These are phyloP conservation scores for Boletus speciosus DNA, from an alignment of 768 basidiomycete species.

Conservation along the genomic window DNA sequence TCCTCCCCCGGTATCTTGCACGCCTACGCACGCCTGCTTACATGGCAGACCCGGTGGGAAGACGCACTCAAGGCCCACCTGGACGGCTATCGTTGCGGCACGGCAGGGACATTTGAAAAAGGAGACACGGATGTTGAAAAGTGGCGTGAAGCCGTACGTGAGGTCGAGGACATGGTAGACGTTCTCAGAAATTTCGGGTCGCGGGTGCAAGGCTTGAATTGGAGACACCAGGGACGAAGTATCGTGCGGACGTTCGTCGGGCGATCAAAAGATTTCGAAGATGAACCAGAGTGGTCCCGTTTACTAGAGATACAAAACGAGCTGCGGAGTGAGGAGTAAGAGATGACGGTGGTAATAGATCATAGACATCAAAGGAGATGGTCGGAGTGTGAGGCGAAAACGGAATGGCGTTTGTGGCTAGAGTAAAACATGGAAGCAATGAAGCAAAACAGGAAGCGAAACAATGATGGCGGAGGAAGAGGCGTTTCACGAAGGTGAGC, in stretches of 20 bases:
- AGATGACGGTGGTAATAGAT: conserved; percentile 18
- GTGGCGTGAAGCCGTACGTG: conserved; percentile 74
- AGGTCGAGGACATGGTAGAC: conserved; percentile 83
- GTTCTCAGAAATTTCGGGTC: conserved; percentile 82
- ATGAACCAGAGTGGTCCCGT: conserved; percentile 78
- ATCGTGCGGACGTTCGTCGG: conserved; percentile 88
- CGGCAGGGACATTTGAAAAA: conserved; percentile 55
- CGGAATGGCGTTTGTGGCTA: conserved; percentile 1
- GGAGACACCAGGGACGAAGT: conserved; percentile 85
- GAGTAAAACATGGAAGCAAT: conserved; percentile 14
- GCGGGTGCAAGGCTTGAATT: conserved; percentile 55
- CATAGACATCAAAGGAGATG: not conserved
- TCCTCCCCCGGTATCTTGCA: conserved; percentile 78
- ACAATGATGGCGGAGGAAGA: not conserved
- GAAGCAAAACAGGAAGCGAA: not conserved
- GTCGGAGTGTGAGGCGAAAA: not conserved
- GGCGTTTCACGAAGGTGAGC: conserved; percentile 18
- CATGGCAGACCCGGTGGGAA: conserved; percentile 68
- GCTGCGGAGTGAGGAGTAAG: conserved; percentile 17
- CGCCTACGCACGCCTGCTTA: conserved; percentile 77
- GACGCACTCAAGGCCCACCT: conserved; percentile 81
- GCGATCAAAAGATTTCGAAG: conserved; percentile 81
- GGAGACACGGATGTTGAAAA: conserved; percentile 64
- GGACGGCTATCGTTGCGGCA: conserved; percentile 75
- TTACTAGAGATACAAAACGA: conserved; percentile 54